Base-by-base conservation (phyloP, 345 rosid species). In the Schrenkiella parvula region DNA sequence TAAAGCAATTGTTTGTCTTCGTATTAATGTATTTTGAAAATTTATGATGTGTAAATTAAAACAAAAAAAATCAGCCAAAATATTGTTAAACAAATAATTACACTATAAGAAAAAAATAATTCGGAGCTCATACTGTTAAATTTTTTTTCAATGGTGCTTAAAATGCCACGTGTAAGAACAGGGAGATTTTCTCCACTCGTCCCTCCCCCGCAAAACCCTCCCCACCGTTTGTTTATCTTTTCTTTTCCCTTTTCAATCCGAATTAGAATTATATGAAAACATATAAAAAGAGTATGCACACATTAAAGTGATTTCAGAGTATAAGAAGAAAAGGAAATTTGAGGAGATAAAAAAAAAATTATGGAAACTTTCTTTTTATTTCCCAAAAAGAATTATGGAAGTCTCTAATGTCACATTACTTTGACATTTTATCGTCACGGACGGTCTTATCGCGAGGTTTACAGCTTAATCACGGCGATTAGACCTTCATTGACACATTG, bases 181-280 rank as follows among this genome's bases (percentile, higher is more conserved):
- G 77, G 76, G 72, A 82, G 81, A 81, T 80, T 84, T 76, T 35
- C 78, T 79, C 63, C 82, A 78, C 78, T 86, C 78, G 86, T 80
- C 87, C 86, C 82, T 84, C 83, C 82, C 81, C 90, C 90, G 75
- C 54, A 44, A 69, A 69, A 53, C 37, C 58, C 75, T 54, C 75
- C 44, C 70, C 41, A 75, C 79, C 74, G 79, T 61, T 32, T 35
- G 26, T 76, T 64, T 54, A 18, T 55, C 31, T 56, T 69, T 57
- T 47, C 17, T 22, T 66, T n/a, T 55, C 12, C 31, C 31, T 3
- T 72, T 64, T 48, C 21, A 31, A 8, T 19, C 35, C 31, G 22
- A n/a, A 1, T 28, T 28, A 28, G 6, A 28, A 53, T 53, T 53
- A 55, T 55, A 32, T 47, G 54, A 37, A 56, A 58, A n/a, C 13